Percentiles rank a stretch among this genome's conserved stretches.
These are phyloP conservation scores for Phytophthora palmivora DNA, from an alignment of 352 stramenopile species.

Conservation along the genomic window DNA sequence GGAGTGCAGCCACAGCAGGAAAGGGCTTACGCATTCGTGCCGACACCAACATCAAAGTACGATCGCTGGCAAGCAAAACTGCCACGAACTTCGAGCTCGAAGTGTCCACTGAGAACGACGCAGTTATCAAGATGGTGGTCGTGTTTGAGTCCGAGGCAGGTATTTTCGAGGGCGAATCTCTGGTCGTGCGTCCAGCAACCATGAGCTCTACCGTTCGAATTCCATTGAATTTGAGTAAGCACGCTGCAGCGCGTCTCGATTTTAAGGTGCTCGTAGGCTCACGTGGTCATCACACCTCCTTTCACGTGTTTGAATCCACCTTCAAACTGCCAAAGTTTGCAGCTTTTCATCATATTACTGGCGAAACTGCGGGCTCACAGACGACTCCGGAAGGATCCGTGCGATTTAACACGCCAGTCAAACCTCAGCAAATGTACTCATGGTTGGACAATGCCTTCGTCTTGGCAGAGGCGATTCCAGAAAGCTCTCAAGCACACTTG, in stretches of 20 bases:
- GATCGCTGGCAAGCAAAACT: conserved; percentile 55
- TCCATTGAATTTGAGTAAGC: conserved; percentile 70
- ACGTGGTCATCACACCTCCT: conserved; percentile 75
- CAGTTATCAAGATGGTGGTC: conserved; percentile 88
- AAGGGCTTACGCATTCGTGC: conserved; percentile 65
- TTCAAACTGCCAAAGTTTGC: conserved; percentile 89
- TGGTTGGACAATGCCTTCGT: conserved; percentile 80
- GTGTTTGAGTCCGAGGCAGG: conserved; percentile 89
- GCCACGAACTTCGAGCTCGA: conserved; percentile 79
- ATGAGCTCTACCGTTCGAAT: conserved; percentile 57
- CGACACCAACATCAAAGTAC: conserved; percentile 69
- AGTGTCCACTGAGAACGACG: conserved; percentile 85
- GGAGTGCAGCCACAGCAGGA: conserved; percentile 11
- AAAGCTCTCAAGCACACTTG: conserved; percentile 51
- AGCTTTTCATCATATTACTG: conserved; percentile 70
- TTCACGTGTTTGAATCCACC: conserved; percentile 89
- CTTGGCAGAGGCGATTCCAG: conserved; percentile 46
- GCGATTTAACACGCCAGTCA: conserved; percentile 75
- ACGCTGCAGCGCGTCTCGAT: conserved; percentile 67
- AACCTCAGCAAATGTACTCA: conserved; percentile 72
- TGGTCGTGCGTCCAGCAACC: conserved; percentile 63
- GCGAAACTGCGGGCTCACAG: conserved; percentile 27
- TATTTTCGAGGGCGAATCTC: conserved; percentile 88
- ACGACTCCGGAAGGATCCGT: conserved; percentile 57
- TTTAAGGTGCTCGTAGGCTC: conserved; percentile 84